phyloP scores from a whole-genome alignment of 768 basidiomycete genomes.

The Fistulinella prunicolor region DNA sequence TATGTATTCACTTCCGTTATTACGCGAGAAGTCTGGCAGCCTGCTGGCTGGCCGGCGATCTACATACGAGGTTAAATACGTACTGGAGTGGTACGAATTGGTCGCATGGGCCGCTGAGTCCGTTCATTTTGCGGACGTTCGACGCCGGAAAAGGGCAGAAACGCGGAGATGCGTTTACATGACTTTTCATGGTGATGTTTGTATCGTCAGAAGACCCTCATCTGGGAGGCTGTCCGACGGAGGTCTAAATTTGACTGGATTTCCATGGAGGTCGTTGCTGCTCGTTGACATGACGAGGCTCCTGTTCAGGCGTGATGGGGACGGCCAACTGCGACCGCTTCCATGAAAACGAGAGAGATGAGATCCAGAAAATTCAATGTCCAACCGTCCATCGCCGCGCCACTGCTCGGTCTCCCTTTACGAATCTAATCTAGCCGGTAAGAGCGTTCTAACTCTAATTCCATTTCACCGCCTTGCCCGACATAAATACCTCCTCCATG shows the following conservation, averaged over 20 bases:
- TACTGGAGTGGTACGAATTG: conserved; percentile 13
- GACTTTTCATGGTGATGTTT: conserved; percentile 7
- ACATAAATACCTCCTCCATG: conserved; percentile 34
- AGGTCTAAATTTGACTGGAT: conserved; percentile 13
- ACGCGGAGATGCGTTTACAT: conserved; percentile 28
- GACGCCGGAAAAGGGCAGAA: conserved; percentile 25
- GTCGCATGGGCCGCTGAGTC: conserved; percentile 20
- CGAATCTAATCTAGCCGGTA: conserved; percentile 29
- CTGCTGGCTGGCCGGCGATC: conserved; percentile 14
- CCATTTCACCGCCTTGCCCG: conserved; percentile 22
- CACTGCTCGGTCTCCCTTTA: conserved; percentile 20
- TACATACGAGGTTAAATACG: conserved; percentile 23
- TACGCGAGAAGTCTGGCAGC: conserved; percentile 22
- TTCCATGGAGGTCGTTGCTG: conserved; percentile 7
- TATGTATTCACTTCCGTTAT: conserved; percentile 28
- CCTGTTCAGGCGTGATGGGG: no score
- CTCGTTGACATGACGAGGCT: conserved; percentile 22
- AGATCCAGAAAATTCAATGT: conserved; percentile 12
- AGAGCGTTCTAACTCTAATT: conserved; percentile 30
- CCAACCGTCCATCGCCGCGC: conserved; percentile 16
- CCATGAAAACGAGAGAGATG: conserved; percentile 3
- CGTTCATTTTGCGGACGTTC: conserved; percentile 33
- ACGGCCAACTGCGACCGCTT: conserved; percentile 6
- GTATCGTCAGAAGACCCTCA: neutral
- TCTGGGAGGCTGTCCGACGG: conserved; percentile 5